phyloP scores from a whole-genome alignment of 2,329 filamentous ascomycete genomes.

The Arthrobotrys sphaeroides region DNA sequence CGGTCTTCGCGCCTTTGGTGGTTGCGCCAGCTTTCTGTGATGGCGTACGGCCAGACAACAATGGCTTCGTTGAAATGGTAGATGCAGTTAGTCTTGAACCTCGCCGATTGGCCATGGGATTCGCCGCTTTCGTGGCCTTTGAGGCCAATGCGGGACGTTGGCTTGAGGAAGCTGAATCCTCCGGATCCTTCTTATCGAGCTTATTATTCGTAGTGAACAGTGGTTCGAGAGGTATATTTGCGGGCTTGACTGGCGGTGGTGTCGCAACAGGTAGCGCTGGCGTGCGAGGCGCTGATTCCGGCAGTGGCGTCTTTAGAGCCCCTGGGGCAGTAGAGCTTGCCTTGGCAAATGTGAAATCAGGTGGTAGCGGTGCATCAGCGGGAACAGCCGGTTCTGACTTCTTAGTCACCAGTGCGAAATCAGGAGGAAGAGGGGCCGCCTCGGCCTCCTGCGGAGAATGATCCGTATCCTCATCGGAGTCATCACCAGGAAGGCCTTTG shows the following conservation, averaged over 20 bases:
- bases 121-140: conserved; percentile 12
- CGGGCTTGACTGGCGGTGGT: neutral
- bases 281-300: conserved; percentile 27
- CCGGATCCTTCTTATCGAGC: neutral
- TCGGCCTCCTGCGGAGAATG: conserved; percentile 19
- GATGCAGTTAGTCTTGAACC: neutral
- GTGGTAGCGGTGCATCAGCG: conserved; percentile 40
- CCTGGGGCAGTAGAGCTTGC: neutral
- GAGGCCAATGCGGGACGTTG: neutral
- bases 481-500: conserved; percentile 40
- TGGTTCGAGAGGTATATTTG: neutral
- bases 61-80: neutral
- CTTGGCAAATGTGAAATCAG: conserved; percentile 31
- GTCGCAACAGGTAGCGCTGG: neutral
- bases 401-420: conserved; percentile 25
- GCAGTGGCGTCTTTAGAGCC: conserved; percentile 28
- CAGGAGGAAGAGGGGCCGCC: conserved; percentile 43
- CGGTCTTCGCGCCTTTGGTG: neutral
- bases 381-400: conserved; percentile 5
- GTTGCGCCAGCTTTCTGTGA: conserved; percentile 41
- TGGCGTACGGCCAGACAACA: conserved; percentile 20
- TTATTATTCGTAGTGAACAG: neutral
- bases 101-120: conserved; percentile 34
- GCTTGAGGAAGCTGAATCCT: neutral
- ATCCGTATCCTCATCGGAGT: conserved; percentile 40